A percentile compares a stretch with the other conserved stretches of the same genome.
phyloP scores from a whole-genome alignment of 2,329 filamentous ascomycete species.

The Aspergillus sp. region DNA sequence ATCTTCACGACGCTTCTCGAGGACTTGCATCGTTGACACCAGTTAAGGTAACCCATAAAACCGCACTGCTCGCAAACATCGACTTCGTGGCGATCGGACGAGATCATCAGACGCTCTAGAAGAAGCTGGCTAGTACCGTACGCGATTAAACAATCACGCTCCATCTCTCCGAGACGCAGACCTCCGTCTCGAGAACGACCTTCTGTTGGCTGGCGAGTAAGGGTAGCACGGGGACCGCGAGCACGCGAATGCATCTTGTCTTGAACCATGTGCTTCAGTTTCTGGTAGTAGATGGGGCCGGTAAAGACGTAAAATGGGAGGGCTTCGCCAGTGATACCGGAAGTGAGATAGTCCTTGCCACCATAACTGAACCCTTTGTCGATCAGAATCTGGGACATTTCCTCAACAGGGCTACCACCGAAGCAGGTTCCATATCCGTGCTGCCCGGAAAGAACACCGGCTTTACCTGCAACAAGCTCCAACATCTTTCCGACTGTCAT shows the following conservation, averaged over 20 bases:
- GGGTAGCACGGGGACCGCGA: conserved; percentile 82
- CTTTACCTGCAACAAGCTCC: conserved; percentile 91
- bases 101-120: conserved; percentile 91
- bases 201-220: conserved; percentile 94
- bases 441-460: conserved; percentile 79
- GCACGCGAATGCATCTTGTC: conserved; percentile 99
- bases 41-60: conserved; percentile 91
- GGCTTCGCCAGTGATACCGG: conserved; percentile 89
- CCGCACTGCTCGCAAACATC: conserved; percentile 94
- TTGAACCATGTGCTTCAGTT: conserved; percentile 99
- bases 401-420: conserved; percentile 78
- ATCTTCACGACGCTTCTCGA: conserved; percentile 84
- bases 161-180: conserved; percentile 94
- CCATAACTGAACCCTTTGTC: conserved; percentile 92
- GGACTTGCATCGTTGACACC: conserved; percentile 89
- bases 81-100: conserved; percentile 83
- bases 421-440: conserved; percentile 90
- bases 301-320: conserved; percentile 97
- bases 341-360: conserved; percentile 95
- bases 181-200: conserved; percentile 91
- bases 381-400: conserved; percentile 83
- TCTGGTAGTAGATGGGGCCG: conserved; percentile 98
- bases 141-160: conserved; percentile 95
- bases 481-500: conserved; percentile 99
- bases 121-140: conserved; percentile 93